phyloP scores from a whole-genome alignment of 176 grass and related monocot species.

The Oryza punctata region DNA sequence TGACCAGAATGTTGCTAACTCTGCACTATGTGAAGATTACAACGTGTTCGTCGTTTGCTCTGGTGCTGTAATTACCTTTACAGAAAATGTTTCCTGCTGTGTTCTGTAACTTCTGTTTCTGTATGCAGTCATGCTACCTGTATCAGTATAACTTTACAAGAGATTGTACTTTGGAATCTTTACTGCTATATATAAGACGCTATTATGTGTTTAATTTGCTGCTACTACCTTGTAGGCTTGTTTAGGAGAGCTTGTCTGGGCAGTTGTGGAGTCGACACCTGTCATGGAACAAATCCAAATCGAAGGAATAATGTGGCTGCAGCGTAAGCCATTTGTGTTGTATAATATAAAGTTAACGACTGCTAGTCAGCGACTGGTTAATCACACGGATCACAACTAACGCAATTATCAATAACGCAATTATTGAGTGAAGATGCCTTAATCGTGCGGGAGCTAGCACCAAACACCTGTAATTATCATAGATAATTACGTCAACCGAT shows the following conservation, averaged over 20 bases:
- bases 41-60: slow-evolving; percentile 10
- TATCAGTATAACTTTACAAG: background rate
- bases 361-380: slow-evolving; percentile 40
- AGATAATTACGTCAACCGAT: slow-evolving; percentile 30
- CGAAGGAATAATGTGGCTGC: slow-evolving; percentile 2
- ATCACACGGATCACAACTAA: slow-evolving; percentile 21
- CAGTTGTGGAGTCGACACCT: slow-evolving; percentile 37
- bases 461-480: slow-evolving; percentile 38
- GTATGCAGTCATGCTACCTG: background rate
- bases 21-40: slow-evolving; percentile 2
- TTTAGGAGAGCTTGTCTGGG: background rate
- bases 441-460: slow-evolving; percentile 34
- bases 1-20: slow-evolving; percentile 21
- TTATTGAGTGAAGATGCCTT: slow-evolving; percentile 43
- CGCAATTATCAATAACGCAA: slow-evolving; percentile 35
- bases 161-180: background rate
- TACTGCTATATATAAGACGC: background rate
- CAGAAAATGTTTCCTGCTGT: slow-evolving; percentile 19
- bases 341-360: background rate
- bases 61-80: slow-evolving; percentile 24
- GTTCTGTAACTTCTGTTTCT: slow-evolving; percentile 8
- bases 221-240: background rate
- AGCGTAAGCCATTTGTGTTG: slow-evolving; percentile 1
- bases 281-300: slow-evolving; percentile 6
- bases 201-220: background rate